Percentiles rank a stretch among this genome's conserved stretches.
phyloP scores from a whole-genome alignment of 805 yeast species.

The Lipomyces sp. region DNA sequence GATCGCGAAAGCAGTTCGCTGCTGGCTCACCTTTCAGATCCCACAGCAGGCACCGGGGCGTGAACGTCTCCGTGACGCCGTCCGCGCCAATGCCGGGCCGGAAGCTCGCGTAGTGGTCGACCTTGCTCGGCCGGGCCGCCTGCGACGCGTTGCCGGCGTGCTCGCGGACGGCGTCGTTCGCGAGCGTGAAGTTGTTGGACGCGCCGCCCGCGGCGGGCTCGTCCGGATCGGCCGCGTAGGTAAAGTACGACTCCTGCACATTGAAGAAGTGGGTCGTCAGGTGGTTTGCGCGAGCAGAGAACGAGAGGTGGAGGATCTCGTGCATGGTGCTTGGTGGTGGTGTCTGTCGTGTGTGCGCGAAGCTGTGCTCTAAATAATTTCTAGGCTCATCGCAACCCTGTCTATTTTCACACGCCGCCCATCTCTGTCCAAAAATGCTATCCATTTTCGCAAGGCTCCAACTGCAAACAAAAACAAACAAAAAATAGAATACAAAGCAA shows the following conservation, averaged over 20 bases:
- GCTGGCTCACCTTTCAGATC: slow-evolving; percentile 53
- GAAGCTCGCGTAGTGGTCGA: slow-evolving; percentile 50
- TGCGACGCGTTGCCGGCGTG: background rate
- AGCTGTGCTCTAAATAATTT: too few species aligned
- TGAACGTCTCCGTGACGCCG: slow-evolving; percentile 51
- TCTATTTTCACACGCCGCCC: too few species aligned
- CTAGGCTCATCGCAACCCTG: too few species aligned
- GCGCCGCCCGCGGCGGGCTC: slow-evolving; percentile 14
- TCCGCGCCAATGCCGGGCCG: slow-evolving; percentile 40
- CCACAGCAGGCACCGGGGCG: slow-evolving; percentile 83
- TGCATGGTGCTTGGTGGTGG: slow-evolving; percentile 47
- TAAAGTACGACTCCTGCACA: slow-evolving; percentile 65
- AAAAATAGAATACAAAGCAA: background rate
- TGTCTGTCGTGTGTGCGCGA: background rate
- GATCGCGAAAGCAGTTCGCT: too few species aligned
- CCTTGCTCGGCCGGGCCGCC: slow-evolving; percentile 26
- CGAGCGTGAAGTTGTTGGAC: slow-evolving; percentile 17
- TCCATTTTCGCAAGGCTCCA: too few species aligned
- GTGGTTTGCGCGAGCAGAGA: slow-evolving; percentile 72
- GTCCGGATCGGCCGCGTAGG: slow-evolving; percentile 41
- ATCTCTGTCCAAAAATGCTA: too few species aligned
- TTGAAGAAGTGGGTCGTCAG: slow-evolving; percentile 79
- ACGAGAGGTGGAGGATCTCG: slow-evolving; percentile 69
- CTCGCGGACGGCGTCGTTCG: slow-evolving; percentile 3
- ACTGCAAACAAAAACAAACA: too few species aligned